Base-by-base conservation (phyloP, 1,284 basidiomycete genomes). In the Xerocomus minutiporus region DNA sequence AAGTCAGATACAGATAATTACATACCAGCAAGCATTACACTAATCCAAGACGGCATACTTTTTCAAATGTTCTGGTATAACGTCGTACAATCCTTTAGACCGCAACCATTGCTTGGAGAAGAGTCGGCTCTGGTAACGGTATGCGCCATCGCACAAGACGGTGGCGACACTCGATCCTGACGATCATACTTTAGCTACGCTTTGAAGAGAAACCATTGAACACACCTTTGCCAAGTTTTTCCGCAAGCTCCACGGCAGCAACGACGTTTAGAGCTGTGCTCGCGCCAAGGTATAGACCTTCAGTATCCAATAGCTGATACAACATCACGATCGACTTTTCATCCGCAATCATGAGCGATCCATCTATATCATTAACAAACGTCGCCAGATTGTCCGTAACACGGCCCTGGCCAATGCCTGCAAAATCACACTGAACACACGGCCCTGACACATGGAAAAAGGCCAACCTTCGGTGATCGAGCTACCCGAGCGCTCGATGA, bases 61-160 rank as follows among this genome's bases (percentile, higher is more conserved):
- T 73, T 86, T 87, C 59, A 99, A 72, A 61, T 91, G 79, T 50
- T 83, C 76, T 4, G 97, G 95, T 63, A 99, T 92, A 23, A 88
- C 86, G 36, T 80, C 75, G 53, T 82, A 78, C 46, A 99, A 77
- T 1, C 80, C 84, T 70, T 99, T 99, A 47, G 81, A 77, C 68
- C 88, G 77, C 52, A 99, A 75, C 97, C 97, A 99, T 61, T 84
- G 83, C 69, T 90, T 89, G n/a, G 93, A 97, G 75, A 98, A 98
- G 42, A 99, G 75, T 11, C 97, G 80, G 54, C 90, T 93, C 75
- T 99, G 97, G 69, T 99, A 99, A 63, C 96, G 81, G 67, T 97
- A 96, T 36, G 96, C 96, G 25, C 95, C 95, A 67, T 98, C 96
- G 69, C 91, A 93, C 36, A 99, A 73, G 51, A 98, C 82, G 3